Conservation (phyloP, 345 rosid species). For the Toxicodendron radicans region DNA sequence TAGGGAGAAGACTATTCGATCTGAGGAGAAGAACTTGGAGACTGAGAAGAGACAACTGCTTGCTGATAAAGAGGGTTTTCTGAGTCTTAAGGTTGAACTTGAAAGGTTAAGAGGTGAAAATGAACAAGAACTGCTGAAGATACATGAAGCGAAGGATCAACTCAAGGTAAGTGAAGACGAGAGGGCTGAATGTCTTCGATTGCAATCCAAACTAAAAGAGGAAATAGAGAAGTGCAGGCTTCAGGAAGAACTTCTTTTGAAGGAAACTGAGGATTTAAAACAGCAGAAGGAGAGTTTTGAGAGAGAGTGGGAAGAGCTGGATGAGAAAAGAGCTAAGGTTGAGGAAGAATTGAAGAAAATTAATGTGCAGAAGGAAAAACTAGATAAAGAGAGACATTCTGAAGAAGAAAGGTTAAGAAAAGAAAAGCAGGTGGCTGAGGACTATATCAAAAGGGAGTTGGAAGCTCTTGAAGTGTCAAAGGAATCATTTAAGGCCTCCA, state of each 20-base stretch:
- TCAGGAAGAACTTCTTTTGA: conserved; percentile 71
- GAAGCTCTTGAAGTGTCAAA: conserved; percentile 70
- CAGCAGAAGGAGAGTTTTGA: conserved; percentile 83
- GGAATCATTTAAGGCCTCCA: conserved; percentile 61
- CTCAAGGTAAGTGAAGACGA: conserved; percentile 79
- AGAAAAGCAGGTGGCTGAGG: conserved; percentile 55
- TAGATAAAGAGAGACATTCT: conserved; percentile 55
- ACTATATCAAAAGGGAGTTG: conserved; percentile 56
- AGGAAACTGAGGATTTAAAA: conserved; percentile 87
- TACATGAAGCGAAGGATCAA: conserved; percentile 55
- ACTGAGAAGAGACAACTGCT: conserved; percentile 49
- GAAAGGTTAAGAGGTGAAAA: conserved; percentile 65
- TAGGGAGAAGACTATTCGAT: conserved; percentile 63
- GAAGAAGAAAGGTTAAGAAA: conserved; percentile 74
- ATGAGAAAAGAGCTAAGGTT: conserved; percentile 64
- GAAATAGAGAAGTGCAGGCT: conserved; percentile 73
- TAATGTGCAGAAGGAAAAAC: conserved; percentile 52
- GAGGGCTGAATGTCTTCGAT: conserved; percentile 60
- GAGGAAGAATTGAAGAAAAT: conserved; percentile 55
- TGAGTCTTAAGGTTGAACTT: conserved; percentile 55
- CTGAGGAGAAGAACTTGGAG: conserved; percentile 68
- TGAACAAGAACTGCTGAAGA: conserved; percentile 62
- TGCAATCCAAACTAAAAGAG: conserved; percentile 79
- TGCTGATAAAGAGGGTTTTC: conserved; percentile 56
- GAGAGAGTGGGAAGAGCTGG: conserved; percentile 93